phyloP scores from a whole-genome alignment of 75 land plant genomes.

The Adiantum capillusveneris region DNA sequence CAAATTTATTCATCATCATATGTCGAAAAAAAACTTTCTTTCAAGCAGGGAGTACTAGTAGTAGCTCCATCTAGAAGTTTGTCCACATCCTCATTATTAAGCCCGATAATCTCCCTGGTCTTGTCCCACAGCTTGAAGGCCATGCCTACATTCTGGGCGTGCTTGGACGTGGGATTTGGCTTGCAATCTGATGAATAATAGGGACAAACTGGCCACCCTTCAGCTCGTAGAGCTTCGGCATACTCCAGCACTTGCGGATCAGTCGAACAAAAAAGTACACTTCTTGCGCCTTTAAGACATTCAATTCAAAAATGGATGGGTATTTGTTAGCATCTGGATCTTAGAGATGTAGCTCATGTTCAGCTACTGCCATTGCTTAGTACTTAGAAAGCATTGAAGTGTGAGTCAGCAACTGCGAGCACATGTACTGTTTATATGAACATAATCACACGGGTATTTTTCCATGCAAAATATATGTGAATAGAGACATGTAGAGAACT shows the following conservation, averaged over 20 bases:
- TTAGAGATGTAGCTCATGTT: no score
- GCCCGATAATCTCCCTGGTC: slow-evolving; percentile 66
- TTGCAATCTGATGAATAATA: slow-evolving; percentile 71
- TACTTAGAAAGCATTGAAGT: no score
- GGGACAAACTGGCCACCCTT: slow-evolving; percentile 81
- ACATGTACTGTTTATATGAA: no score
- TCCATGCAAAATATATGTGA: no score
- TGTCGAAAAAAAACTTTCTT: no score
- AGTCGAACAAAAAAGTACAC: slow-evolving; percentile 81
- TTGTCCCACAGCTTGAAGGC: slow-evolving; percentile 64
- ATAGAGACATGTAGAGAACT: no score
- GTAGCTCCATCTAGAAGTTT: slow-evolving; percentile 51
- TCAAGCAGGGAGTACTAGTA: neutral
- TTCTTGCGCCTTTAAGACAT: slow-evolving; percentile 92
- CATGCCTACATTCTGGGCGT: slow-evolving; percentile 65
- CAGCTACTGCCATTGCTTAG: no score
- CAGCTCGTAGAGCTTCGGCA: slow-evolving; percentile 50
- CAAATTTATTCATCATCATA: no score
- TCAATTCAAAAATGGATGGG: no score
- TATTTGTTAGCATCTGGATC: no score
- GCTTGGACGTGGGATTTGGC: slow-evolving; percentile 61
- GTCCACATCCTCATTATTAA: slow-evolving; percentile 64
- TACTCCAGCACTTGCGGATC: slow-evolving; percentile 84
- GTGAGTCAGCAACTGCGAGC: no score
- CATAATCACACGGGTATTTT: no score